Percentiles rank a stretch among this genome's conserved stretches.
Evolutionary conservation across 805 yeast genomes (phyloP).

Genomic region (Saccharomycopsis fibuligera): DNA sequence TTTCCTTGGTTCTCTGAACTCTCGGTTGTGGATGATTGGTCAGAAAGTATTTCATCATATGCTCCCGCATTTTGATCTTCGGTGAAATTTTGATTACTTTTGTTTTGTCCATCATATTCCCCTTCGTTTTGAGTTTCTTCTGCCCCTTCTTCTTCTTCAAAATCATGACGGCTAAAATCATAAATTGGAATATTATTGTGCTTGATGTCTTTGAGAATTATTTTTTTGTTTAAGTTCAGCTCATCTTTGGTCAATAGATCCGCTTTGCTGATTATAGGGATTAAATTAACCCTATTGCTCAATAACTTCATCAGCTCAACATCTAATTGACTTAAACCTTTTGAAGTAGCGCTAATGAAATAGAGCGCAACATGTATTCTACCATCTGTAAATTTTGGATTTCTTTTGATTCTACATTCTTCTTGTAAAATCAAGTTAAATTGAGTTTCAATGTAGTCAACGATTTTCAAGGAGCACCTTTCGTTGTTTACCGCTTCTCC

Average conservation of each 20-base stretch:
- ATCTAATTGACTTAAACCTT: constrained; percentile 63
- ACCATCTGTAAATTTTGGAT: constrained; percentile 74
- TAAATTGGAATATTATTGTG: constrained; percentile 57
- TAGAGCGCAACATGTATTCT: constrained; percentile 70
- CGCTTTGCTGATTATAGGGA: constrained; percentile 77
- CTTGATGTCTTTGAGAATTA: constrained; percentile 50
- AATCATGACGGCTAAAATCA: constrained; percentile 46
- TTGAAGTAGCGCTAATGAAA: constrained; percentile 60
- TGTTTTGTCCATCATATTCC: background rate
- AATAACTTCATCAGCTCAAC: constrained; percentile 62
- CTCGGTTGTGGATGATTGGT: background rate
- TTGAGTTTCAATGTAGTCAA: constrained; percentile 64
- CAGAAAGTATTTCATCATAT: background rate
- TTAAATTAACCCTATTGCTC: constrained; percentile 68
- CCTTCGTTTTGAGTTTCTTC: background rate
- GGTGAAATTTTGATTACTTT: background rate
- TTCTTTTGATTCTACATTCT: constrained; percentile 80
- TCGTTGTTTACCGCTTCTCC: constrained; percentile 67
- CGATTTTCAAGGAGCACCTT: constrained; percentile 41
- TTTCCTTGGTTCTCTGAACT: constrained; percentile 29
- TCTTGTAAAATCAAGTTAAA: constrained; percentile 76
- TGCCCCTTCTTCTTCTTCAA: background rate
- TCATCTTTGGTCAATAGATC: constrained; percentile 72
- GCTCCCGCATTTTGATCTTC: background rate
- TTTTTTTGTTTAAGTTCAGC: constrained; percentile 43